Percentiles rank a stretch among this genome's conserved stretches.
phyloP scores from a whole-genome alignment of 2,329 filamentous ascomycete species.

The Aspergillus udagawae region DNA sequence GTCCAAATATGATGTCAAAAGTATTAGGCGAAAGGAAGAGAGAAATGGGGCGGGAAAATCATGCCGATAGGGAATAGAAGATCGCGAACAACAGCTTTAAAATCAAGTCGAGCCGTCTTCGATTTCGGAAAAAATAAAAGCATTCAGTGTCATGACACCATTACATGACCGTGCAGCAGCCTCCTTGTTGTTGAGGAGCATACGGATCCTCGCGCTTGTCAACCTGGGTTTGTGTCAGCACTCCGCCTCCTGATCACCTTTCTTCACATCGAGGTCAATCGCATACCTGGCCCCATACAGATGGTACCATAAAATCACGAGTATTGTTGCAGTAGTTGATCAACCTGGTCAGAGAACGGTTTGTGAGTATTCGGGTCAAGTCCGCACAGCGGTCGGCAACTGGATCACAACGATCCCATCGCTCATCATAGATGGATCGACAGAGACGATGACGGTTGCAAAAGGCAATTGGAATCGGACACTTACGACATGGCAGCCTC shows the following conservation, averaged over 20 bases:
- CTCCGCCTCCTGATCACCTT: constrained; percentile 3
- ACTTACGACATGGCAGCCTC: constrained; percentile 82
- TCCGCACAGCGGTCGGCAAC: background rate
- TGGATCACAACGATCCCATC: background rate
- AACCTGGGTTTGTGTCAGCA: constrained; percentile 49
- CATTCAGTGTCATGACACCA: constrained; percentile 27
- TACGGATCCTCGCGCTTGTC: constrained; percentile 98
- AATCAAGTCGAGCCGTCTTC: constrained; percentile 20
- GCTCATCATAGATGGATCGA: background rate
- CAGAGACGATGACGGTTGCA: background rate
- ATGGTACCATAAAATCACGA: constrained; percentile 98
- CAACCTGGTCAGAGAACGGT: constrained; percentile 58
- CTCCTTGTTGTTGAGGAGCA: constrained; percentile 84
- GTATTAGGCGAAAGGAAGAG: constrained; percentile 15
- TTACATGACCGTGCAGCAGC: constrained; percentile 96
- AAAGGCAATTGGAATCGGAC: background rate
- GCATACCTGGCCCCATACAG: constrained; percentile 79
- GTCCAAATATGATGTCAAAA: constrained; percentile 13
- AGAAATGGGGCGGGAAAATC: constrained; percentile 17
- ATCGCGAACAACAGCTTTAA: constrained; percentile 17
- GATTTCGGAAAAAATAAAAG: constrained; percentile 9
- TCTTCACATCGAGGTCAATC: constrained; percentile 8
- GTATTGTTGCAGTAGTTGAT: constrained; percentile 98
- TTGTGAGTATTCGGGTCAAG: background rate
- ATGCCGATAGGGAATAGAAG: constrained; percentile 18